A percentile compares a stretch with the other conserved stretches of the same genome.
Evolutionary conservation across 2,329 filamentous ascomycete genomes (phyloP).

Genomic region (Neonectria coccinea): DNA sequence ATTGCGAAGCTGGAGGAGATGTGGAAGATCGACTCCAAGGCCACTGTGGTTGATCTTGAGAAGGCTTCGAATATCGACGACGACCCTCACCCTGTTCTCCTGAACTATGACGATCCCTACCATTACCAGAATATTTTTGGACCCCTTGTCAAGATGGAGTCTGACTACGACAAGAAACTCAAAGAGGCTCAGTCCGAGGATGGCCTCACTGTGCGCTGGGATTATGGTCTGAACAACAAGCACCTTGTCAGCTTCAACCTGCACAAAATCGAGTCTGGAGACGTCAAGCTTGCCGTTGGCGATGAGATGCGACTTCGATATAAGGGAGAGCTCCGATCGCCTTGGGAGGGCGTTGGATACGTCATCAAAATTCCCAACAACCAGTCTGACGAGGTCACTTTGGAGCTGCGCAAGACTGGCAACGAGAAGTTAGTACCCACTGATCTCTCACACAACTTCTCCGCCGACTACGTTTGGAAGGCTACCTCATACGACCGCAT

Average conservation of each 20-base stretch:
- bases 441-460: conserved; percentile 97
- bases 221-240: conserved; percentile 96
- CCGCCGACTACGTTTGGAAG: conserved; percentile 99
- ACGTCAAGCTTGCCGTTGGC: conserved; percentile 97
- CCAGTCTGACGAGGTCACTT: conserved; percentile 95
- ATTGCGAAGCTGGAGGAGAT: conserved; percentile 97
- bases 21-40: conserved; percentile 95
- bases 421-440: conserved; percentile 97
- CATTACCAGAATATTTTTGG: conserved; percentile 99
- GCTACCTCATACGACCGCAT: conserved; percentile 99
- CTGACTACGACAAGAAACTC: conserved; percentile 98
- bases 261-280: conserved; percentile 95
- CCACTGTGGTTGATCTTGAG: conserved; percentile 91
- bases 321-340: conserved; percentile 88
- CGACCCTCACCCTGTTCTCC: conserved; percentile 89
- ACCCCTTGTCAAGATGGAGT: conserved; percentile 97
- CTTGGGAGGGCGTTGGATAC: conserved; percentile 98
- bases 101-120: conserved; percentile 96
- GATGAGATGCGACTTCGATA: conserved; percentile 99
- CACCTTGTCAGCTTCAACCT: conserved; percentile 95
- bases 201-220: conserved; percentile 93
- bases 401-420: conserved; percentile 92
- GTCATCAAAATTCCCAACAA: conserved; percentile 99
- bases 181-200: conserved; percentile 99
- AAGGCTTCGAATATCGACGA: conserved; percentile 93